Evolutionary conservation across 257 asterid genomes (phyloP), one percentile per base, ranked within the genome.

Genomic region (Leptodermis oblonga): DNA sequence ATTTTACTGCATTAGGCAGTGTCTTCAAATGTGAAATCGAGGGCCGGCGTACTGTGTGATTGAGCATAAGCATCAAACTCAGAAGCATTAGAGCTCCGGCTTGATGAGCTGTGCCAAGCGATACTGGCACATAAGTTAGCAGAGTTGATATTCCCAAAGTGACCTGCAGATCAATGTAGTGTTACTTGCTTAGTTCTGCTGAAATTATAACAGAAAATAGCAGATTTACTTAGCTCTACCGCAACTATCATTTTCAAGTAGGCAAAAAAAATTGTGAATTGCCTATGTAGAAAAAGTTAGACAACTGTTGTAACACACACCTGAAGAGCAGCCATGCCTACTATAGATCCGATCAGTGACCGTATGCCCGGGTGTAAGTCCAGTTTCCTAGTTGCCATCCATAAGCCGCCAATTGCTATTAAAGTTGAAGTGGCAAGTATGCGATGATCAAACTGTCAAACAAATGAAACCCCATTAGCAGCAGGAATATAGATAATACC

Each of bases 21-120:
- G 92, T 74, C 75, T 86, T 94, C 77, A 89, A 79, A 80, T 91
- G 95, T 3, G 87, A 82, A 23, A 69, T 46, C 0, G 97, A 94
- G 70, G 99, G 97, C 9, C 92, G 86, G 9, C 99, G 86, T 45
- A 90, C 80, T 4, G 95, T 85, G 83, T 94, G 97, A 81, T 86
- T 91, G 80, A 94, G 99, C 76, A 94, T 82, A 73, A 89, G 83
- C 97, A 86, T 80, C 14, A 91, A 77, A 49, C 86, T 85, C 52
- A 91, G 55, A 63, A 94, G 99, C 22, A 95, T 94, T 68, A 91
- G 82, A n/a, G 97, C 97, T 70, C 99, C 99, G 3, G 97, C 99
- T 67, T 94, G 97, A 77, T 94, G 97, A 77, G 96, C 96, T 28
- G 88, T 48, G 74, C 96, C 97, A 22, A 93, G 78, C 20, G 96